phyloP scores from a whole-genome alignment of 1,139 yeast species.

The Taphrina betulina region DNA sequence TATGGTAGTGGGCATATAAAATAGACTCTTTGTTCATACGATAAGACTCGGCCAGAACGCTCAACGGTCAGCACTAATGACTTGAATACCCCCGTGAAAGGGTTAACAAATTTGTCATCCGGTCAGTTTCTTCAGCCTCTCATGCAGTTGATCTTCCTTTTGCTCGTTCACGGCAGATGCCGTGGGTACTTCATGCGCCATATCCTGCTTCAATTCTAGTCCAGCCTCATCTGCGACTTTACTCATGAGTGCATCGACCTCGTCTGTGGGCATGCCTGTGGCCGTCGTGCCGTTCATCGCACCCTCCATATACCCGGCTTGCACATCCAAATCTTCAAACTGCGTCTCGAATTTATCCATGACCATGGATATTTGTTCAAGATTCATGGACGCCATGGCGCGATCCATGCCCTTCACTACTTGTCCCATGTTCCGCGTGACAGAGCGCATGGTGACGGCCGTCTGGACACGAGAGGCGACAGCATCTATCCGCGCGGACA shows the following conservation, averaged over 20 bases:
- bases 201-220: conserved; percentile 80
- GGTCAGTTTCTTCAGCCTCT: conserved; percentile 19
- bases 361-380: conserved; percentile 84
- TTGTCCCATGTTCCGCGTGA: conserved; percentile 88
- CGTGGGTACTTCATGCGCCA: conserved; percentile 42
- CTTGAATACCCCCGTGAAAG: too few relatives aligned
- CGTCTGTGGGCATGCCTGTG: conserved; percentile 87
- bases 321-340: conserved; percentile 92
- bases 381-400: conserved; percentile 92
- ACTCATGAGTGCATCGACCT: conserved; percentile 85
- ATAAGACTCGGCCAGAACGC: too few relatives aligned
- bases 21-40: too few relatives aligned
- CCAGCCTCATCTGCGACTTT: conserved; percentile 99
- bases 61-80: too few relatives aligned
- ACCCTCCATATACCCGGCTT: conserved; percentile 84
- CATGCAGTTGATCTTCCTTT: conserved; percentile 22
- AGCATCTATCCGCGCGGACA: conserved; percentile 90
- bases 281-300: conserved; percentile 60
- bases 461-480: conserved; percentile 96
- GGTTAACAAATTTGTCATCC: conserved; percentile 1
- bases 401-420: conserved; percentile 95
- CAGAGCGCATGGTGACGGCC: conserved; percentile 94
- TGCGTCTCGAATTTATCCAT: conserved; percentile 97
- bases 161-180: conserved; percentile 17
- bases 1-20: too few relatives aligned